A percentile compares a stretch with the other conserved stretches of the same genome.
Conservation (phyloP, 2,329 filamentous ascomycete species). For the Alternaria brassicicola region DNA sequence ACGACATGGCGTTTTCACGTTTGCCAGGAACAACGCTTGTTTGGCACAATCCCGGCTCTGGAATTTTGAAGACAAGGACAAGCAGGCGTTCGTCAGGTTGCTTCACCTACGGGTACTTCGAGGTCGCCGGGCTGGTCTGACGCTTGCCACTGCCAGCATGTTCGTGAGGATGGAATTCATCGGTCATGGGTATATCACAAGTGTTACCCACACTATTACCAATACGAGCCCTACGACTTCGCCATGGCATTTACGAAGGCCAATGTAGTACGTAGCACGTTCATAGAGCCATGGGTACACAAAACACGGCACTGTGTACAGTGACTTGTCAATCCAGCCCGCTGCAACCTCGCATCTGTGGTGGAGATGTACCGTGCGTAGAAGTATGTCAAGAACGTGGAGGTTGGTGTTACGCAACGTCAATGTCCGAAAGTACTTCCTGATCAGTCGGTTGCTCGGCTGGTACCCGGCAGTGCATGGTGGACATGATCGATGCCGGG, state of each 20-base stretch:
- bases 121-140: background rate
- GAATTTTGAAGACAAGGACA: background rate
- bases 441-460: background rate
- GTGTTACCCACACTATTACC: background rate
- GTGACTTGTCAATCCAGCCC: background rate
- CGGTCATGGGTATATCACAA: background rate
- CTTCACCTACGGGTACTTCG: background rate
- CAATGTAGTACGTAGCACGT: background rate
- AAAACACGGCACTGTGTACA: background rate
- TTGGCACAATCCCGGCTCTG: background rate
- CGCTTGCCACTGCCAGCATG: background rate
- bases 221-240: background rate
- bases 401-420: constrained; percentile 1
- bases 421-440: background rate
- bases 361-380: background rate
- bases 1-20: background rate
- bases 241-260: background rate
- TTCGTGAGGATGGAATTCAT: background rate
- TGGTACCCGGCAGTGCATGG: background rate
- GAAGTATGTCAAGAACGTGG: background rate
- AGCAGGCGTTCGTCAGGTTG: background rate
- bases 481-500: background rate
- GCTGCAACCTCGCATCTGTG: background rate
- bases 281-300: background rate
- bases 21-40: background rate